phyloP scores from a whole-genome alignment of 1,284 basidiomycete species.

The Coriolopsis trogii region DNA sequence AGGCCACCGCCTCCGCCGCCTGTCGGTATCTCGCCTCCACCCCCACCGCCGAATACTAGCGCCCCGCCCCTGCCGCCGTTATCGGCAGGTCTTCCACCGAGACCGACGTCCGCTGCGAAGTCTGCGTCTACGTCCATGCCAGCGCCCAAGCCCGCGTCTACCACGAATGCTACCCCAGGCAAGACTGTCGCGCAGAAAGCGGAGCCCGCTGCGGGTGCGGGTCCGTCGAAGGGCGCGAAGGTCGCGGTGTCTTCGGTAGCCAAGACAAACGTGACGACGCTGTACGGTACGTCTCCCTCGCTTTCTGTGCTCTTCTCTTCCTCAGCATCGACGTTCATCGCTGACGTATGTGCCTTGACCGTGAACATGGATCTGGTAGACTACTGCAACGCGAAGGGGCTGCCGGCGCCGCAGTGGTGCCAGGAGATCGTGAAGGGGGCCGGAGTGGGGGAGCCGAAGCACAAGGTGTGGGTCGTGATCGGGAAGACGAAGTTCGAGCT shows the following conservation, averaged over 20 bases:
- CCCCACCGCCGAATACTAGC: neutral
- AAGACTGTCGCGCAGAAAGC: too few species aligned
- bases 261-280: conserved; percentile 30
- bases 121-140: neutral
- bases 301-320: neutral
- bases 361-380: conserved; percentile 28
- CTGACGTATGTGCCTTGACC: neutral
- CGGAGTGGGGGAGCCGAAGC: conserved; percentile 22
- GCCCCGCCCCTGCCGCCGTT: neutral
- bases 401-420: conserved; percentile 37
- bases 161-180: too few species aligned
- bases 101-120: neutral
- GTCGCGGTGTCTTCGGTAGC: conserved; percentile 18
- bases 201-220: too few species aligned
- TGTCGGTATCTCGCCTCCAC: neutral
- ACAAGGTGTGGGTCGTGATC: conserved; percentile 47
- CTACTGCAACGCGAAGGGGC: conserved; percentile 32
- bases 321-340: too few species aligned
- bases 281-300: conserved; percentile 29
- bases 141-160: neutral
- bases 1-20: conserved; percentile 7
- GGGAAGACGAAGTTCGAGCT: conserved; percentile 45
- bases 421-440: conserved; percentile 26
- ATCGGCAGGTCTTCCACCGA: neutral
- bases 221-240: conserved; percentile 6